These are phyloP conservation scores for Rhizoclosmatium sp. DNA, from an alignment of 192 early-diverging fungal species.

Conservation along the genomic window DNA sequence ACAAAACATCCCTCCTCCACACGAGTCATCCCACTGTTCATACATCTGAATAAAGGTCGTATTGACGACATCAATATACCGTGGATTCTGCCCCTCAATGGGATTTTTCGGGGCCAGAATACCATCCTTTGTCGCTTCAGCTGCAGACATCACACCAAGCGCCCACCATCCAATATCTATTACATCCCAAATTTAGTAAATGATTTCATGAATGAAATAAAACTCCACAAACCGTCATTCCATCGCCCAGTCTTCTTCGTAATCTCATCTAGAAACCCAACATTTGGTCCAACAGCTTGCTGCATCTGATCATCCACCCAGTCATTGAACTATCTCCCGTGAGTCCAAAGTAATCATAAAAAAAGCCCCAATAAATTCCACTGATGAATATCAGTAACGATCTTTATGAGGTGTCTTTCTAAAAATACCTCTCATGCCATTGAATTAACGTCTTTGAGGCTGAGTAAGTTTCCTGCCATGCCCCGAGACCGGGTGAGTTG, in stretches of 20 bases:
- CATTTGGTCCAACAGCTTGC: constrained; percentile 14
- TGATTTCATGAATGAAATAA: not conserved
- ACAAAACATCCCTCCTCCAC: constrained; percentile 61
- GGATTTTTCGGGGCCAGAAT: constrained; percentile 21
- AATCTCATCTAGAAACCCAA: constrained; percentile 30
- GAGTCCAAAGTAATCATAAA: constrained; percentile 22
- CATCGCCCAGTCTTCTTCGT: constrained; percentile 4
- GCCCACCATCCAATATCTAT: constrained; percentile 62
- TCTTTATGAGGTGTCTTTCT: not conserved
- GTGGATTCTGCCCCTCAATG: constrained; percentile 2
- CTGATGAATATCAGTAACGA: not conserved
- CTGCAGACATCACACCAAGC: constrained; percentile 38
- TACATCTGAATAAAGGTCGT: constrained; percentile 49
- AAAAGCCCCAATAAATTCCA: constrained; percentile 17
- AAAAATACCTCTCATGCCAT: constrained; percentile 21
- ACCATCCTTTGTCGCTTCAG: constrained; percentile 19
- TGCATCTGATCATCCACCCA: constrained; percentile 29
- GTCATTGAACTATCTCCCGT: constrained; percentile 34
- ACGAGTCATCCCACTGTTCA: constrained; percentile 46
- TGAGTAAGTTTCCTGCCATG: constrained; percentile 12
- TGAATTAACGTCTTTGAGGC: constrained; percentile 4
- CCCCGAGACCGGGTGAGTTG: not conserved
- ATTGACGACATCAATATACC: constrained; percentile 37
- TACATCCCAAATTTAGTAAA: constrained; percentile 46
- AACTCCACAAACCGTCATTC: not conserved